These are phyloP conservation scores for Saturnispora zaruensis DNA, from an alignment of 805 yeast species.

Conservation along the genomic window DNA sequence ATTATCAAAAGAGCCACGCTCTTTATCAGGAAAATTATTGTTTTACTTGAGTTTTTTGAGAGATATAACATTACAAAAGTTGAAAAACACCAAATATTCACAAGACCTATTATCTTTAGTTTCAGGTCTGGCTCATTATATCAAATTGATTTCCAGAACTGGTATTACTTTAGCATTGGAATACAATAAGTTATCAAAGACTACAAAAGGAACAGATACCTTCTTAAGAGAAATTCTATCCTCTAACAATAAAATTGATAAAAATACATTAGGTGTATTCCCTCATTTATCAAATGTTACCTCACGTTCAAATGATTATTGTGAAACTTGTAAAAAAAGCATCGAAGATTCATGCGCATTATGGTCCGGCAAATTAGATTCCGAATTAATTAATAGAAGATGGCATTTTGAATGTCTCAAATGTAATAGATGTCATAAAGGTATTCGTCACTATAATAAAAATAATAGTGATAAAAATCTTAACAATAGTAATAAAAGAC, in stretches of 20 bases:
- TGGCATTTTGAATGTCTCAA: slow-evolving; percentile 78
- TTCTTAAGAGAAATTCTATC: slow-evolving; percentile 48
- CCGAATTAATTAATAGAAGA: slow-evolving; percentile 35
- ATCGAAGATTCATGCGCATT: slow-evolving; percentile 78
- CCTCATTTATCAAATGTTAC: slow-evolving; percentile 30
- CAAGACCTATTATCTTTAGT: slow-evolving; percentile 71
- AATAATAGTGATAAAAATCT: not conserved
- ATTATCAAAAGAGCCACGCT: slow-evolving; percentile 62
- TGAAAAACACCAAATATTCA: slow-evolving; percentile 35
- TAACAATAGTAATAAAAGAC: not conserved
- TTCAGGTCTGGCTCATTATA: slow-evolving; percentile 86
- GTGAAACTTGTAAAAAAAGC: slow-evolving; percentile 60
- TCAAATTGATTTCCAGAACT: slow-evolving; percentile 73
- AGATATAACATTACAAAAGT: slow-evolving; percentile 36
- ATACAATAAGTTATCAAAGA: slow-evolving; percentile 46
- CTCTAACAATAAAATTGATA: slow-evolving; percentile 1
- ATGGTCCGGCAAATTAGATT: slow-evolving; percentile 24
- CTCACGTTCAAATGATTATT: slow-evolving; percentile 62
- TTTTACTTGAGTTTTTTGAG: slow-evolving; percentile 77
- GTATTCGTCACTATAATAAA: not conserved
- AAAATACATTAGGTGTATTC: not conserved
- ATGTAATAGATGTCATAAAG: slow-evolving; percentile 51
- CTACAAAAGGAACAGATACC: slow-evolving; percentile 52
- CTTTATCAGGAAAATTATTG: slow-evolving; percentile 83
- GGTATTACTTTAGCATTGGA: slow-evolving; percentile 74